phyloP scores from a whole-genome alignment of 2,329 filamentous ascomycete genomes.

The Colletotrichum agaves region DNA sequence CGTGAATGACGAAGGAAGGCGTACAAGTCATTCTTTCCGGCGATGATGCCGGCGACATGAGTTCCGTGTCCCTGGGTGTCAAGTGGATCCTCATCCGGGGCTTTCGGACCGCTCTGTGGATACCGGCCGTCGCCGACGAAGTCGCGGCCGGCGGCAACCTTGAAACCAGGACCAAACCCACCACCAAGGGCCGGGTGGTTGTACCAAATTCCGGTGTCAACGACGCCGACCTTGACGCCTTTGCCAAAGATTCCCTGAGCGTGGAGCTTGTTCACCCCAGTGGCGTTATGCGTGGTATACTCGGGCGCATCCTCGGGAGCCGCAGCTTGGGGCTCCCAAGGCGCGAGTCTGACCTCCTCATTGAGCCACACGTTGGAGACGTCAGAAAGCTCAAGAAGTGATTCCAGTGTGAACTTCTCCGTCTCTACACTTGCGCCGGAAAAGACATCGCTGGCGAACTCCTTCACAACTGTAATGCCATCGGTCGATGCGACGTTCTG shows the following conservation, averaged over 20 bases:
- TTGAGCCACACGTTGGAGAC: constrained; percentile 52
- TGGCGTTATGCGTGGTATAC: constrained; percentile 51
- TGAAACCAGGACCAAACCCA: constrained; percentile 37
- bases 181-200: constrained; percentile 46
- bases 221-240: constrained; percentile 52
- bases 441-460: constrained; percentile 44
- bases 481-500: constrained; percentile 39
- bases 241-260: constrained; percentile 50
- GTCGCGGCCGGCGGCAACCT: constrained; percentile 42
- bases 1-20: neutral
- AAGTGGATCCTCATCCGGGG: constrained; percentile 47
- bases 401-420: constrained; percentile 43
- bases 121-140: constrained; percentile 42
- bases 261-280: constrained; percentile 53
- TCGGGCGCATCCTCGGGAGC: constrained; percentile 25
- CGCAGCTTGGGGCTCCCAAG: constrained; percentile 27
- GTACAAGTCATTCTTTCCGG: constrained; percentile 40
- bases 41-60: constrained; percentile 47
- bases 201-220: constrained; percentile 55
- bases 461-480: constrained; percentile 41
- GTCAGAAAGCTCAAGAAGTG: constrained; percentile 46
- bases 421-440: constrained; percentile 45
- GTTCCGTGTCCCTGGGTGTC: constrained; percentile 44
- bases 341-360: constrained; percentile 36
- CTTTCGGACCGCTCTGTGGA: constrained; percentile 24